phyloP scores from a whole-genome alignment of 495 filamentous ascomycete genomes.

The Astrothelium subdiscretum region DNA sequence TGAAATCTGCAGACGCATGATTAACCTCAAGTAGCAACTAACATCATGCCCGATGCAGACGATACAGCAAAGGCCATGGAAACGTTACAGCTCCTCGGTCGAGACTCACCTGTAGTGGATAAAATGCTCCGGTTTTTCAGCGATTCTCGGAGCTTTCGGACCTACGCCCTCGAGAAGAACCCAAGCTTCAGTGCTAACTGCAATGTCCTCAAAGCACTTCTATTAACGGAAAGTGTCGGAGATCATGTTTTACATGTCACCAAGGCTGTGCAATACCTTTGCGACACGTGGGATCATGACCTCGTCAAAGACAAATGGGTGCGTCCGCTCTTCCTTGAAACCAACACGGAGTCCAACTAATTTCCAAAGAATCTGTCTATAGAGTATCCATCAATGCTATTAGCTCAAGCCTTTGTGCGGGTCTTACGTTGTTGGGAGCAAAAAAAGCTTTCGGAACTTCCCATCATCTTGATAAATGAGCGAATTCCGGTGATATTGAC shows the following conservation, averaged over 20 bases:
- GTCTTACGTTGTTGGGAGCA: background rate
- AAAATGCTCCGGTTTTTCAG: slow-evolving; percentile 18
- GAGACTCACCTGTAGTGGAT: slow-evolving; percentile 19
- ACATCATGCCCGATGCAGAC: slow-evolving; percentile 28
- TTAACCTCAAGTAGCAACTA: too few relatives aligned
- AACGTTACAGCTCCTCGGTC: slow-evolving; percentile 23
- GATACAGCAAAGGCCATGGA: slow-evolving; percentile 32
- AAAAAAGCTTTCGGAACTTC: background rate
- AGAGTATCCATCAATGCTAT: background rate
- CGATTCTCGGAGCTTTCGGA: slow-evolving; percentile 22
- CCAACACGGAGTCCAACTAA: background rate
- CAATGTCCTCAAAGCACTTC: slow-evolving; percentile 30
- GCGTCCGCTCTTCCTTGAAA: background rate
- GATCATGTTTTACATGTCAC: background rate
- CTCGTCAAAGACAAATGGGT: background rate
- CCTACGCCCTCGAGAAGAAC: slow-evolving; percentile 28
- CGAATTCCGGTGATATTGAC: background rate
- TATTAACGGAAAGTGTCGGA: background rate
- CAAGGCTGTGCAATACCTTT: background rate
- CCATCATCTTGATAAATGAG: background rate
- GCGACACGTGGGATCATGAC: background rate
- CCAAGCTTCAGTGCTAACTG: slow-evolving; percentile 34
- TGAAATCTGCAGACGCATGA: too few relatives aligned
- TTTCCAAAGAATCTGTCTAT: background rate
- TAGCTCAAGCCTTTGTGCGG: background rate